phyloP scores from a whole-genome alignment of 179 eudicot species.

The Beta corolliflora region DNA sequence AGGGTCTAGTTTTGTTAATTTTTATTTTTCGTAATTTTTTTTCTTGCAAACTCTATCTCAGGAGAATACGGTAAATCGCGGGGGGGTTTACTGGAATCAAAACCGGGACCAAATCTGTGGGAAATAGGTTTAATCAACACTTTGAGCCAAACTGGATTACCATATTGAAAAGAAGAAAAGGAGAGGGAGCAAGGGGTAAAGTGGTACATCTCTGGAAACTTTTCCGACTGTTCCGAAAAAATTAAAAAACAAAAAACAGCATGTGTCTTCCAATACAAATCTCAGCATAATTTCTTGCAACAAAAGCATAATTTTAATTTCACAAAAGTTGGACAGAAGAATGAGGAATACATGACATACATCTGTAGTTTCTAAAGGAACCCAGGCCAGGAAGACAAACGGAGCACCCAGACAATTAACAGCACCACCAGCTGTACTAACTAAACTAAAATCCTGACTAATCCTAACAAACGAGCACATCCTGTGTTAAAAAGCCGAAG shows the following conservation, averaged over 20 bases:
- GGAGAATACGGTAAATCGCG: too few relatives aligned
- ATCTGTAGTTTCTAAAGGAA: conserved; percentile 13
- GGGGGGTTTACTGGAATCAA: too few relatives aligned
- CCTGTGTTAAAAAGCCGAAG: conserved; percentile 22
- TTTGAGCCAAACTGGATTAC: too few relatives aligned
- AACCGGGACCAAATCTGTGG: too few relatives aligned
- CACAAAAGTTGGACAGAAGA: conserved; percentile 20
- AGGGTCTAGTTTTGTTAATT: too few relatives aligned
- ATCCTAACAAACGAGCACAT: conserved; percentile 10
- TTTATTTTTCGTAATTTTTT: too few relatives aligned
- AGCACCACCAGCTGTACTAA: conserved; percentile 24
- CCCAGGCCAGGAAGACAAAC: background rate
- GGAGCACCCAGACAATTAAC: conserved; percentile 8
- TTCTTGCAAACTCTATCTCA: too few relatives aligned
- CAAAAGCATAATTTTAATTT: conserved; percentile 15
- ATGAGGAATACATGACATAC: conserved; percentile 27
- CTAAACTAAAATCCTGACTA: conserved; percentile 22
- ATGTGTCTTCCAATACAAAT: conserved; percentile 12
- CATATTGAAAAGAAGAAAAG: too few relatives aligned
- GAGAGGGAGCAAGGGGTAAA: background rate
- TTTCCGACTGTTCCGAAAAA: background rate
- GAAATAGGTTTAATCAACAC: too few relatives aligned
- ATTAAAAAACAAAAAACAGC: background rate
- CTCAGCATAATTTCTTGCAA: conserved; percentile 16
- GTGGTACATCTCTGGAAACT: background rate